A percentile compares a stretch with the other conserved stretches of the same genome.
phyloP scores from a whole-genome alignment of 768 basidiomycete genomes.

The Candolleomyces aberdarensis region DNA sequence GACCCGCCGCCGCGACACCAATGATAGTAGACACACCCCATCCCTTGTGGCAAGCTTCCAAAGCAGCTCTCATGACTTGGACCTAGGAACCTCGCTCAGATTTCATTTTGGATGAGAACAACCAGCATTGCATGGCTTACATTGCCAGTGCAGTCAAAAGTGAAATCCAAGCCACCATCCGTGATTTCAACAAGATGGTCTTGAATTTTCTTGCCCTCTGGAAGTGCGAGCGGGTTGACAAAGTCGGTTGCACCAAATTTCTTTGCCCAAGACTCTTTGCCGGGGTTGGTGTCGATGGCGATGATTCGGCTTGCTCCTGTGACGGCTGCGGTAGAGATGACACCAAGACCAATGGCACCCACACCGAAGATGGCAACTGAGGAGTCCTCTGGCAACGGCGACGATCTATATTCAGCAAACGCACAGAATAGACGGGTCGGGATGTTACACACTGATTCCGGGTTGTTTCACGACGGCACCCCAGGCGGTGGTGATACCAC shows the following conservation, averaged over 20 bases:
- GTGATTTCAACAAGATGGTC: conserved; percentile 89
- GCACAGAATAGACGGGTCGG: not conserved
- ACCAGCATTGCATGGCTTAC: conserved; percentile 18
- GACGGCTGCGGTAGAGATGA: conserved; percentile 73
- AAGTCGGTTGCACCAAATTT: conserved; percentile 97
- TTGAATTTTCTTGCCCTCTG: conserved; percentile 81
- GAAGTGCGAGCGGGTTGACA: conserved; percentile 73
- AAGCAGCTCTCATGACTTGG: conserved; percentile 89
- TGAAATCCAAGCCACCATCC: conserved; percentile 95
- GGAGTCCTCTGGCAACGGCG: conserved; percentile 57
- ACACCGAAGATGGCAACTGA: conserved; percentile 94
- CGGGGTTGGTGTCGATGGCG: conserved; percentile 86
- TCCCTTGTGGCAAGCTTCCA: conserved; percentile 99
- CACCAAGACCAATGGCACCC: conserved; percentile 94
- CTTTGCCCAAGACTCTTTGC: conserved; percentile 83
- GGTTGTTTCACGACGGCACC: conserved; percentile 91
- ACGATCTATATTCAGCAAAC: not conserved
- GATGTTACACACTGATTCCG: conserved; percentile 60
- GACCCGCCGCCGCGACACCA: conserved; percentile 95
- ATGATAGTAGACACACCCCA: conserved; percentile 98
- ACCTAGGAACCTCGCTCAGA: conserved; percentile 43
- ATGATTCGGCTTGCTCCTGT: conserved; percentile 88
- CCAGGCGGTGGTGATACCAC: conserved; percentile 98
- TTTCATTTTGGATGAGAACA: not conserved
- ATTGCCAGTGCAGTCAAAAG: conserved; percentile 97